phyloP scores from a whole-genome alignment of 1,284 basidiomycete species.

The Fomitopsis betulina region DNA sequence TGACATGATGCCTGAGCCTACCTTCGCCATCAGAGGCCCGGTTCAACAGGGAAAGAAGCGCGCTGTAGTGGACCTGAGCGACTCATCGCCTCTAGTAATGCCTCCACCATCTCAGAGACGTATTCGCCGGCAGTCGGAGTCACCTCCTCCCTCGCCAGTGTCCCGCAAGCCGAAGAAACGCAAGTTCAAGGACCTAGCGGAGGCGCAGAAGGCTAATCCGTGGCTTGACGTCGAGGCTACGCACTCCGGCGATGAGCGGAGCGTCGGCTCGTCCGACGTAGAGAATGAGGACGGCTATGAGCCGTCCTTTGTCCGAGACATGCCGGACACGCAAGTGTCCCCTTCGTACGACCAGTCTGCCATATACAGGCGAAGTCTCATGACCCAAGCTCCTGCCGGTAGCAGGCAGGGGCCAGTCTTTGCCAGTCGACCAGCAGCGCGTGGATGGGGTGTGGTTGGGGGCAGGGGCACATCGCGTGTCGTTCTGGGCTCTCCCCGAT shows the following conservation, averaged over 20 bases:
- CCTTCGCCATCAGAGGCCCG: constrained; percentile 50
- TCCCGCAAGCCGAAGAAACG: constrained; percentile 32
- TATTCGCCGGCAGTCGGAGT: constrained; percentile 28
- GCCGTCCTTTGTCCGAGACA: constrained; percentile 60
- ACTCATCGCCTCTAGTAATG: constrained; percentile 36
- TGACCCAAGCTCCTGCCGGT: constrained; percentile 59
- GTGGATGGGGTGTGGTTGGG: constrained; percentile 24
- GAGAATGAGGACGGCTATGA: constrained; percentile 71
- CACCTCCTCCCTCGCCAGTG: constrained; percentile 24
- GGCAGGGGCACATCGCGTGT: constrained; percentile 16
- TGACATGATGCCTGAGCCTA: constrained; percentile 35
- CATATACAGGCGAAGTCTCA: constrained; percentile 62
- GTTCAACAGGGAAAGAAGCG: constrained; percentile 34
- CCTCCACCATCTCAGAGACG: constrained; percentile 42
- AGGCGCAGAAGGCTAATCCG: constrained; percentile 38
- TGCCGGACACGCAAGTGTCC: constrained; percentile 66
- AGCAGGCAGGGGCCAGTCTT: constrained; percentile 45
- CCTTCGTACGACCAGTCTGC: constrained; percentile 72
- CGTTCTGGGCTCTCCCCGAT: constrained; percentile 58
- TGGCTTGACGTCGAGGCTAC: constrained; percentile 65
- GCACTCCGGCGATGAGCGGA: constrained; percentile 78
- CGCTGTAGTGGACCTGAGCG: constrained; percentile 24
- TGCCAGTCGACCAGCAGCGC: constrained; percentile 41
- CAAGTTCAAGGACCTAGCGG: constrained; percentile 28
- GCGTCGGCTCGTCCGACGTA: constrained; percentile 52